Conservation (phyloP, 345 rosid genomes). For the Brassica incana region DNA sequence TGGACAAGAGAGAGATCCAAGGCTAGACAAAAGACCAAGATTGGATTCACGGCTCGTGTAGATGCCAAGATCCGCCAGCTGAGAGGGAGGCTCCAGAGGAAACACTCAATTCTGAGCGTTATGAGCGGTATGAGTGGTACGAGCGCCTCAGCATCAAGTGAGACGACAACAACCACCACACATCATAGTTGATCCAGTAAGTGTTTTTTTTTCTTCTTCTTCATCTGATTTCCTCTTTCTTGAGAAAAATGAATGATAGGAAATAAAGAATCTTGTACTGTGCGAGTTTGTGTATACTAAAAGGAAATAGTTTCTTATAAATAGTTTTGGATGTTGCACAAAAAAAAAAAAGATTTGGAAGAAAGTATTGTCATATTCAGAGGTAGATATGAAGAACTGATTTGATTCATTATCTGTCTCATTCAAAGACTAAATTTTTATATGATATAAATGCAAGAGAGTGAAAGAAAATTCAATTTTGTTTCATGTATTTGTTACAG, state of each 20-base stretch:
- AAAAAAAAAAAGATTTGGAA: neutral
- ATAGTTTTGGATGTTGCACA: neutral
- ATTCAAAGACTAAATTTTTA: slow-evolving; percentile 5
- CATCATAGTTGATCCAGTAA: slow-evolving; percentile 33
- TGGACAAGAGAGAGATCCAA: slow-evolving; percentile 62
- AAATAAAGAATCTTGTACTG: slow-evolving; percentile 5
- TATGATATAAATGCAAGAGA: slow-evolving; percentile 12
- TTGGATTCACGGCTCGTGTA: slow-evolving; percentile 71
- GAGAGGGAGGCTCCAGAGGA: slow-evolving; percentile 34
- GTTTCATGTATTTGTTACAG: slow-evolving; percentile 20
- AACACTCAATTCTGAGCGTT: slow-evolving; percentile 33
- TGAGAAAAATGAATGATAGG: slow-evolving; percentile 1
- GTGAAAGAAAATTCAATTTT: neutral
- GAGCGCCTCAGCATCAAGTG: slow-evolving; percentile 31
- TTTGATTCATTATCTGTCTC: slow-evolving; percentile 23
- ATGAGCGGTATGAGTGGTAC: slow-evolving; percentile 35
- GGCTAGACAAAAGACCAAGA: slow-evolving; percentile 48
- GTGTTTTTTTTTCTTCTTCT: neutral
- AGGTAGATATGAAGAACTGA: slow-evolving; percentile 23
- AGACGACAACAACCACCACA: slow-evolving; percentile 37
- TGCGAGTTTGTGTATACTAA: slow-evolving; percentile 26
- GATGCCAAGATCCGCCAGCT: slow-evolving; percentile 48
- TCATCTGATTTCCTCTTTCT: neutral
- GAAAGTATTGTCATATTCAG: slow-evolving; percentile 17
- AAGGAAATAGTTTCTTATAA: slow-evolving; percentile 3